These are phyloP conservation scores for Thozetella sp. DNA, from an alignment of 495 filamentous ascomycete species.

Conservation along the genomic window DNA sequence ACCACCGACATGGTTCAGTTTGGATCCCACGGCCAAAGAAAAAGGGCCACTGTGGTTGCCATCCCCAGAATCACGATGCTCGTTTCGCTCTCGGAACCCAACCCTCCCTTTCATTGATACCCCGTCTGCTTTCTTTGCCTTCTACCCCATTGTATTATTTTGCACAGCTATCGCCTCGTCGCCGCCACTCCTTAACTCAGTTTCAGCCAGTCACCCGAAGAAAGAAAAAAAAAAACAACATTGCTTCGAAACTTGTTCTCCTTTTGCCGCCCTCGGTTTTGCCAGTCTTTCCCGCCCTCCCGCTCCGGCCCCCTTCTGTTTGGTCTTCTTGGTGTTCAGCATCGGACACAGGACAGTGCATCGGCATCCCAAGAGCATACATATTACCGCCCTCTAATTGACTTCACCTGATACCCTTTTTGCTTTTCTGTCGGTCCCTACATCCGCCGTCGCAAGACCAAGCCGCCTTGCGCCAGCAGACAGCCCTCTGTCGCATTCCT, in stretches of 20 bases:
- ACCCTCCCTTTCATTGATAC: constrained; percentile 11
- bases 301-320: not conserved
- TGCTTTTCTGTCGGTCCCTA: not conserved
- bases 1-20: constrained; percentile 1
- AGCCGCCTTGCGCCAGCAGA: not conserved
- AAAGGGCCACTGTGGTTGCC: constrained; percentile 2
- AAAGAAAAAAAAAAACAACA: not conserved
- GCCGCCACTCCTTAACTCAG: not conserved
- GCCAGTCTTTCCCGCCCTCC: not conserved
- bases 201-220: not conserved
- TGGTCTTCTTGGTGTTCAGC: not conserved
- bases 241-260: not conserved
- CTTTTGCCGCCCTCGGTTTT: not conserved
- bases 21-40: constrained; percentile 9
- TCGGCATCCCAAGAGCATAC: not conserved
- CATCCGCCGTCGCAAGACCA: not conserved
- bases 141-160: constrained; percentile 6
- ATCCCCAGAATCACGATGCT: not conserved
- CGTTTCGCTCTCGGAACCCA: constrained; percentile 4
- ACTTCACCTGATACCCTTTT: constrained; percentile 4
- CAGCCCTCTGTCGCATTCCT: not conserved
- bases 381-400: no score
- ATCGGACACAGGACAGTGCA: not conserved
- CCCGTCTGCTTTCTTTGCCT: constrained; percentile 7
- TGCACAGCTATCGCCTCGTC: not conserved